phyloP scores from a whole-genome alignment of 257 asterid species.

The Jacaranda mimosifolia region DNA sequence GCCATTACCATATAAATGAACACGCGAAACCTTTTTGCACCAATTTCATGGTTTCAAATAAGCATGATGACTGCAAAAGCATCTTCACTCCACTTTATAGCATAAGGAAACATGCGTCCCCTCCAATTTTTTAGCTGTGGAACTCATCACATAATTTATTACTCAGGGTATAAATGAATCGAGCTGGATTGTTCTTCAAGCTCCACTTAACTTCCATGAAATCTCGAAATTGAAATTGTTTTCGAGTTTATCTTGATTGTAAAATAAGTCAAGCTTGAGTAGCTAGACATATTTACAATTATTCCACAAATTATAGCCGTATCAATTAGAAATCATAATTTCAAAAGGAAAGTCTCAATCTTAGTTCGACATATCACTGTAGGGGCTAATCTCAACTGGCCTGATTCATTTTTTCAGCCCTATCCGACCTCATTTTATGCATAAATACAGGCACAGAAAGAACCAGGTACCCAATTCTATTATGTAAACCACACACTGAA shows the following conservation, averaged over 20 bases:
- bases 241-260: not conserved
- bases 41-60: constrained; percentile 9
- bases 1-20: constrained; percentile 2
- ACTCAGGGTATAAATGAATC: not conserved
- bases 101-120: not conserved
- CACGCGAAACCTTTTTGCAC: not conserved
- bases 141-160: not conserved
- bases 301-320: not conserved
- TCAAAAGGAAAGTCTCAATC: not conserved
- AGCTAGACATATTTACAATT: constrained; percentile 12
- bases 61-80: not conserved
- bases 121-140: not conserved
- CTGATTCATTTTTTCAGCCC: not conserved
- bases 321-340: not conserved
- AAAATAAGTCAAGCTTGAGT: constrained; percentile 18
- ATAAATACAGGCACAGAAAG: constrained; percentile 2
- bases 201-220: not conserved
- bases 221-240: not conserved
- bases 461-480: constrained; percentile 17
- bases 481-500: constrained; percentile 25
- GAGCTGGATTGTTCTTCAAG: constrained; percentile 5
- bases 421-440: constrained; percentile 9
- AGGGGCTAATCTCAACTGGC: not conserved
- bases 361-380: not conserved
- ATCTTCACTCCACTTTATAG: constrained; percentile 2